Evolutionary conservation across 495 filamentous ascomycete genomes (phyloP), one percentile per base, ranked within the genome.

Genomic region (Podospora appendiculata): DNA sequence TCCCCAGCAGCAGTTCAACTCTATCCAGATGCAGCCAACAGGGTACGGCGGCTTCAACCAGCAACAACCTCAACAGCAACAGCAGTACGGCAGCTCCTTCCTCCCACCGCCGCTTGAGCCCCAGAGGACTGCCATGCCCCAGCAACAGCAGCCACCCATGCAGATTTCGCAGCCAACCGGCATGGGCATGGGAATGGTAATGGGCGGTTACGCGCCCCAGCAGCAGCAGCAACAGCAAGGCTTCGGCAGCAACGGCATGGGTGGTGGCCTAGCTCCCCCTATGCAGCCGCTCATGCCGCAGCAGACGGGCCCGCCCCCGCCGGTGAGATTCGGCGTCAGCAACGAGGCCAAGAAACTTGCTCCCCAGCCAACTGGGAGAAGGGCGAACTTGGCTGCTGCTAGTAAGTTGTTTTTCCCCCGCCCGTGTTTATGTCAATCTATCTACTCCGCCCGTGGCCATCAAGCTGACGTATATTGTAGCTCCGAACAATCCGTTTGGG

Each of bases 261-360:
- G 36, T 12, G 53, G 44, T 3, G 51, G 51, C 9, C 36, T 55
- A 33, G 14, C 8, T 1, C 36, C 51, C 46, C 50, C 56, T 18
- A 50, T 63, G 48, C 68, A 71, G 54, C 63, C 83, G 71, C 71
- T 98, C 51, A 67, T 83, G 45, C 84, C 93, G 34, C 93, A 98
- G 68, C 86, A 90, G 75, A 98, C 93, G 3, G 93, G 93, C 0
- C 94, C 93, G n/a, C 72, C 93, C 34, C 93, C 93, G 33, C 83
- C 90, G 14, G 81, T 98, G 16, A 76, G 90, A 55, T 98, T 98
- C 61, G 93, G 93, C 18, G 85, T 95, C 43, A 73, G 77, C 56
- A 70, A 70, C 16, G 83, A 81, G 36, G 72, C 72, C 9, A 89
- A 89, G 67, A 91, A 88, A 64, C 70, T 97, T 60, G 79, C 81